These are phyloP conservation scores for Pyronema domesticum DNA, from an alignment of 495 filamentous ascomycete genomes.

Conservation along the genomic window DNA sequence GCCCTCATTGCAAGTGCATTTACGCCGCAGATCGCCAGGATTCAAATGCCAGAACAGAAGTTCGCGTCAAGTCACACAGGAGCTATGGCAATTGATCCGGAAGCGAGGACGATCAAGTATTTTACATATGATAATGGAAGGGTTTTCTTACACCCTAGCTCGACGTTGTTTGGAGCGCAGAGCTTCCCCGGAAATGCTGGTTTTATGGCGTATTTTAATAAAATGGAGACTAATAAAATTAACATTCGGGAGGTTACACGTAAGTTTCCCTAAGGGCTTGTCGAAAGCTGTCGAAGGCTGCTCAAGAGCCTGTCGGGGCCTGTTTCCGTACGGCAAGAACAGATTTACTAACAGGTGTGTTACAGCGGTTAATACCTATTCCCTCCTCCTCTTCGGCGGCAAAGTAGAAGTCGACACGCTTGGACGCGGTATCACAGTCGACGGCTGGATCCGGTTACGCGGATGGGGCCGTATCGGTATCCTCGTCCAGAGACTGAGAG, in stretches of 20 bases:
- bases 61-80: constrained; percentile 70
- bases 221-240: constrained; percentile 48
- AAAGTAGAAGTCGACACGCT: constrained; percentile 69
- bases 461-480: constrained; percentile 95
- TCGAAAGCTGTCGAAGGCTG: neutral
- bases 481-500: constrained; percentile 61
- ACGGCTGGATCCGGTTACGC: constrained; percentile 76
- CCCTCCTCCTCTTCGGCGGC: constrained; percentile 78
- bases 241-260: constrained; percentile 26
- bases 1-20: constrained; percentile 83
- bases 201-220: constrained; percentile 73
- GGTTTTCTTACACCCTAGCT: constrained; percentile 81
- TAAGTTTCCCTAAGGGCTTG: constrained; percentile 29
- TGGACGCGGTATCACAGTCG: constrained; percentile 74
- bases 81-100: constrained; percentile 79
- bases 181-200: constrained; percentile 46
- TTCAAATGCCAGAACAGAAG: constrained; percentile 86
- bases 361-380: constrained; percentile 64
- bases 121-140: constrained; percentile 71
- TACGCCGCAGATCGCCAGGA: constrained; percentile 75
- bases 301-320: too few relatives aligned
- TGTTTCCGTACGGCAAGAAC: neutral
- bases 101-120: constrained; percentile 79
- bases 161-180: constrained; percentile 68
- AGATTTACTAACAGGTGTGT: neutral